Evolutionary conservation across 139 green algal genomes (phyloP), one percentile per base, ranked within the genome.

Genomic region (Desmodesmus armatus): DNA sequence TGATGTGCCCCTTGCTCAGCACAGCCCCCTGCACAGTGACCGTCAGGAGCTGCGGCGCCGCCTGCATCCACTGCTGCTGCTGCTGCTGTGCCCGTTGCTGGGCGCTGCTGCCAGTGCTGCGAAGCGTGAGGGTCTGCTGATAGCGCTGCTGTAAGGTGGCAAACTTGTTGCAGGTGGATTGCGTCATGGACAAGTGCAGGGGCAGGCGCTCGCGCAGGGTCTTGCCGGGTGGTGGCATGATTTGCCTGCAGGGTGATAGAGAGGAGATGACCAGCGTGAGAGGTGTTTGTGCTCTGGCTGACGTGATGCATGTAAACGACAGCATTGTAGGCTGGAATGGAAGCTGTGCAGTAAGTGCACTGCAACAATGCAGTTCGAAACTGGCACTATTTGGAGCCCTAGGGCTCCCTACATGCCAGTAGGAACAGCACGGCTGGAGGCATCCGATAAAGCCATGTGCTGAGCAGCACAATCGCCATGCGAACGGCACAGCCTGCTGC

Each of bases 161-260:
- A 41, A 81, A 84, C 33, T 82, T 85, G 41, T 43, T 55, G n/a
- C 70, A 35, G 15, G 47, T 78, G 21, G 84, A 41, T 29, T 80
- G 9, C 25, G 88, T 91, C 76, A 83, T 89, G 23, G 78, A 86
- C 27, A 85, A 35, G 70, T 91, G 80, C 79, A 91, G 60, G 17
- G 87, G 87, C 82, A 90, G 75, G 5, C 87, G 63, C 5, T 70
- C 17, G 3, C 27, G 44, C 11, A 19, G 39, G 41, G 33, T n/a
- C 35, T 5, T 65, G 13, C 69, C 33, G 0, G 67, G 31, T 2
- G 49, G 23, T 0, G 29, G 47, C 31, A n/a, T 29, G 19, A 2
- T 4, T 5, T 47, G 73, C 73, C 73, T 80, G 49, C 49, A 80
- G 33, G 19, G 23, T n/a, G n/a, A n/a, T n/a, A n/a, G n/a, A n/a